Conservation (phyloP, 73 alveolate species). For the Tetrahymena malaccensis region DNA sequence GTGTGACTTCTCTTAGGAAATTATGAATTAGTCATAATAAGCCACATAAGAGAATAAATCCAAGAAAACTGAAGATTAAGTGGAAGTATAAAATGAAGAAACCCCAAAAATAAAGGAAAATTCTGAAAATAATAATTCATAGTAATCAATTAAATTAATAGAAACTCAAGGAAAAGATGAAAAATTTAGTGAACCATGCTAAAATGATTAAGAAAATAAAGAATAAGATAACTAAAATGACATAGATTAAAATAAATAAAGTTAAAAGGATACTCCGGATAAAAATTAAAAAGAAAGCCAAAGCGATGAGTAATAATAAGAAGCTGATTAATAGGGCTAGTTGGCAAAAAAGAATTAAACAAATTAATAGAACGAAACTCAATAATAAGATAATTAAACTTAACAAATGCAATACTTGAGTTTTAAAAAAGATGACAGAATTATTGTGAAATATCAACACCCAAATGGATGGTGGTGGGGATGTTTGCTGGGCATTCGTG, state of each 20-base stretch:
- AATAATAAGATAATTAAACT: not conserved
- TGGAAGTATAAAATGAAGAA: not conserved
- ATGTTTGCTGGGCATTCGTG: not conserved
- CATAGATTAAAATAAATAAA: not conserved
- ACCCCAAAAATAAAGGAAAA: not conserved
- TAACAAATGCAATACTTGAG: not conserved
- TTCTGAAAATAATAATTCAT: not conserved
- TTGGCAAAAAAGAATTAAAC: not conserved
- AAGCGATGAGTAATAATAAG: no score
- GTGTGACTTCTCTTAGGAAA: not conserved
- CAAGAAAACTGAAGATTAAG: not conserved
- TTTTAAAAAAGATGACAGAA: not conserved
- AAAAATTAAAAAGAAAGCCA: no score
- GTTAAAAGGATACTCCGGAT: no score
- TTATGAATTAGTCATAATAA: not conserved
- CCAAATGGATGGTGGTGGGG: not conserved
- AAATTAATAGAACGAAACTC: not conserved
- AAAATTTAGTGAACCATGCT: not conserved
- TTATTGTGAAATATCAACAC: not conserved
- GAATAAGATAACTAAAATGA: not conserved
- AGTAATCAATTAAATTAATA: not conserved
- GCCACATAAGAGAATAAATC: not conserved
- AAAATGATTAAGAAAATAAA: not conserved
- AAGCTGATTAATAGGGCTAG: no score
- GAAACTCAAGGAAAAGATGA: not conserved